These are phyloP conservation scores for Amoebophrya sp. DNA, from an alignment of 169 alveolate species.

Conservation along the genomic window DNA sequence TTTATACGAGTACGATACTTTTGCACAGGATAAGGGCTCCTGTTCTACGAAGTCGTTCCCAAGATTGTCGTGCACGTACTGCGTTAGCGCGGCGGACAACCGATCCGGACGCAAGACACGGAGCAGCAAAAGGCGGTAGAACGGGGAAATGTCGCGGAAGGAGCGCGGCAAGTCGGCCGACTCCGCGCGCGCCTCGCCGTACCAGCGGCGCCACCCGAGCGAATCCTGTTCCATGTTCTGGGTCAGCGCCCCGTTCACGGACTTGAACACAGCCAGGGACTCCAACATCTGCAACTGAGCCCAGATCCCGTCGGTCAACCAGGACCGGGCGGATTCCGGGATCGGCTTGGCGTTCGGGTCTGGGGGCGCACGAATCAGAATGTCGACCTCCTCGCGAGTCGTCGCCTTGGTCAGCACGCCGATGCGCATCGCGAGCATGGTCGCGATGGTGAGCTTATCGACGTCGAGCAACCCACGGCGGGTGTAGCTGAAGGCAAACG, in stretches of 20 bases:
- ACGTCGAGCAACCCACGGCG: slow-evolving; percentile 84
- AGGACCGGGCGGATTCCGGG: slow-evolving; percentile 75
- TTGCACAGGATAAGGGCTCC: too few relatives aligned
- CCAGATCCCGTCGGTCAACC: slow-evolving; percentile 76
- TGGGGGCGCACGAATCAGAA: slow-evolving; percentile 74
- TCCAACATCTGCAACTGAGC: slow-evolving; percentile 54
- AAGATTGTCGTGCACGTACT: slow-evolving; percentile 77
- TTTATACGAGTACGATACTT: too few relatives aligned
- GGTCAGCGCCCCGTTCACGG: slow-evolving; percentile 46
- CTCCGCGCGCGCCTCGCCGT: slow-evolving; percentile 90
- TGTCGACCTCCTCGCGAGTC: slow-evolving; percentile 64
- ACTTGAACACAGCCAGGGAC: slow-evolving; percentile 52
- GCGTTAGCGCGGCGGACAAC: slow-evolving; percentile 81
- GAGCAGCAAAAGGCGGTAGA: slow-evolving; percentile 82
- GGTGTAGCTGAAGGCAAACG: slow-evolving; percentile 75
- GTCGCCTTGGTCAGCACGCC: slow-evolving; percentile 58
- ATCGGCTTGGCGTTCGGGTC: slow-evolving; percentile 74
- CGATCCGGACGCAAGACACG: slow-evolving; percentile 93
- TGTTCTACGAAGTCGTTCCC: slow-evolving; percentile 81
- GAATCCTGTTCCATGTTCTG: slow-evolving; percentile 60
- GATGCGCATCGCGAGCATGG: slow-evolving; percentile 77
- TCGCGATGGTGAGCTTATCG: slow-evolving; percentile 86
- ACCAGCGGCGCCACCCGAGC: slow-evolving; percentile 79
- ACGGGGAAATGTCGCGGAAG: slow-evolving; percentile 74
- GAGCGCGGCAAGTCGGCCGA: slow-evolving; percentile 85